phyloP scores from a whole-genome alignment of 495 filamentous ascomycete species.

The Penicillium crystallinum region DNA sequence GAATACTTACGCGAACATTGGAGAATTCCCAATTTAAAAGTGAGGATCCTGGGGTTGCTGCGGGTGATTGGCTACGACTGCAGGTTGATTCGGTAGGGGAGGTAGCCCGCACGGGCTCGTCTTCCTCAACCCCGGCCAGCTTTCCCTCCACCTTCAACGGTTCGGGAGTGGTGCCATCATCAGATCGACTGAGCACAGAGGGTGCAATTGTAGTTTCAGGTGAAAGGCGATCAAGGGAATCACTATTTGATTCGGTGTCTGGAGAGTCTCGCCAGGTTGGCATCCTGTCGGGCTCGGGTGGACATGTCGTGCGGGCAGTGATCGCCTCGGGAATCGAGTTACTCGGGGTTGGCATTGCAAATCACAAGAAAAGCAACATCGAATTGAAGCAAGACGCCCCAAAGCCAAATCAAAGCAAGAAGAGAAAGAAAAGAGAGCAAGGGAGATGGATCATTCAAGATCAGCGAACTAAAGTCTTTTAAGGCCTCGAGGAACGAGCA shows the following conservation, averaged over 20 bases:
- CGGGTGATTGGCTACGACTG: constrained; percentile 24
- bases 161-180: constrained; percentile 30
- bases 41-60: constrained; percentile 33
- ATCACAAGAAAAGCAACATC: constrained; percentile 39
- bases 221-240: constrained; percentile 28
- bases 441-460: constrained; percentile 13
- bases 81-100: constrained; percentile 30
- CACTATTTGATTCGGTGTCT: constrained; percentile 20
- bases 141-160: constrained; percentile 28
- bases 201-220: constrained; percentile 22
- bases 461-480: constrained; percentile 14
- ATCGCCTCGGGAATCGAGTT: constrained; percentile 46
- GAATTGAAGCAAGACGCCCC: constrained; percentile 20
- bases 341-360: constrained; percentile 57
- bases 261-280: constrained; percentile 38
- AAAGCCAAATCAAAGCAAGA: constrained; percentile 7
- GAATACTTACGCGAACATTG: constrained; percentile 54
- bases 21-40: constrained; percentile 62
- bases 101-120: constrained; percentile 35
- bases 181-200: constrained; percentile 29
- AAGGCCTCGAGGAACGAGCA: constrained; percentile 7
- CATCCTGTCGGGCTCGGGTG: constrained; percentile 48
- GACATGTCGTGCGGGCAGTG: constrained; percentile 48
- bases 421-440: constrained; percentile 11
- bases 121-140: constrained; percentile 27